These are phyloP conservation scores for Lecanicillium sp. DNA, from an alignment of 2,329 filamentous ascomycete genomes.

Conservation along the genomic window DNA sequence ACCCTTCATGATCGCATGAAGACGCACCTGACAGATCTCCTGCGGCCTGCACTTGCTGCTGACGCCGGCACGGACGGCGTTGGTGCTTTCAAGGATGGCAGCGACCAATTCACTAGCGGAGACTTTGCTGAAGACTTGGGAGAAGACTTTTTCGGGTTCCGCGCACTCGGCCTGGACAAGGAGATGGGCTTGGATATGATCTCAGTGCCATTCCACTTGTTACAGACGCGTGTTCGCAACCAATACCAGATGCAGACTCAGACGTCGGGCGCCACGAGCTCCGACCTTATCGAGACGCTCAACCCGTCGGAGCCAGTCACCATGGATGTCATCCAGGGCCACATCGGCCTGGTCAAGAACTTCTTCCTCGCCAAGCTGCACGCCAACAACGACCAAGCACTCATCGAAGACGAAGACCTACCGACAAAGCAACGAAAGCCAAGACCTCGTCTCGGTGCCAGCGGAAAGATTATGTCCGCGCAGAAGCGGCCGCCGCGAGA, in stretches of 20 bases:
- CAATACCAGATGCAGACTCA: slow-evolving; percentile 71
- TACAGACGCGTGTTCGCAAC: slow-evolving; percentile 83
- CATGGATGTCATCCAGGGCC: slow-evolving; percentile 64
- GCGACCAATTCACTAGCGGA: slow-evolving; percentile 91
- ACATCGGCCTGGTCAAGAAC: slow-evolving; percentile 82
- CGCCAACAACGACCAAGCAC: slow-evolving; percentile 68
- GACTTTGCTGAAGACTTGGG: slow-evolving; percentile 97
- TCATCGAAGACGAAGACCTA: slow-evolving; percentile 91
- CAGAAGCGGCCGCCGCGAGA: slow-evolving; percentile 77
- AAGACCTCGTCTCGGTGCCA: slow-evolving; percentile 57
- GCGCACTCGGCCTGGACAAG: slow-evolving; percentile 82
- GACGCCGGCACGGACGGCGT: slow-evolving; percentile 78
- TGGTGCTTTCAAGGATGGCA: slow-evolving; percentile 89
- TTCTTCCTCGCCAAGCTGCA: slow-evolving; percentile 89
- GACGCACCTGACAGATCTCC: slow-evolving; percentile 80
- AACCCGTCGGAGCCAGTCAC: slow-evolving; percentile 70
- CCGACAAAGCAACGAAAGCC: slow-evolving; percentile 83
- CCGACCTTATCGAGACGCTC: slow-evolving; percentile 59
- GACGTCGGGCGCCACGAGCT: slow-evolving; percentile 49
- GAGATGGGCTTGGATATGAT: slow-evolving; percentile 85
- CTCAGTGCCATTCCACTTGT: slow-evolving; percentile 85
- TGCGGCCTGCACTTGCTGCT: slow-evolving; percentile 73
- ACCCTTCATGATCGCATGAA: slow-evolving; percentile 94
- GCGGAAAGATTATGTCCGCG: slow-evolving; percentile 79
- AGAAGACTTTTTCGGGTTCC: slow-evolving; percentile 98